Evolutionary conservation across 495 filamentous ascomycete species (phyloP).

Genomic region (Massariosphaeria phaeospora): DNA sequence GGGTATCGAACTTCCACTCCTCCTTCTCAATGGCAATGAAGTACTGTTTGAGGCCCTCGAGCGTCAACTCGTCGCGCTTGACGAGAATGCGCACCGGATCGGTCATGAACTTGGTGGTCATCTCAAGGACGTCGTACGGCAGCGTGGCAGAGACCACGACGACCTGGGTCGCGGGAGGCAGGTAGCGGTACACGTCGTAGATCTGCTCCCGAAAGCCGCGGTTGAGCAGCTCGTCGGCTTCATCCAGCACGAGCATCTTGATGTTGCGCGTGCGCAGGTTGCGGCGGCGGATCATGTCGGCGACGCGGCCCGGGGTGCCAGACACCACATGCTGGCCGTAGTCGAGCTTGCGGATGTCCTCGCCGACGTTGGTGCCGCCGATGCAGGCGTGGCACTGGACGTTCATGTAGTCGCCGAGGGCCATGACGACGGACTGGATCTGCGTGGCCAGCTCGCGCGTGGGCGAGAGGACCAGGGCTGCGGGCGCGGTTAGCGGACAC

Average conservation of each 20-base stretch:
- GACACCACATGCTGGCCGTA: slow-evolving; percentile 96
- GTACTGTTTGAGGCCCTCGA: slow-evolving; percentile 98
- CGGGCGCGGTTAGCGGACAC: too few species aligned
- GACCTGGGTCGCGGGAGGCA: slow-evolving; percentile 93
- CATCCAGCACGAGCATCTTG: slow-evolving; percentile 98
- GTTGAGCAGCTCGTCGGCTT: slow-evolving; percentile 86
- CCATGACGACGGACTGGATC: slow-evolving; percentile 96
- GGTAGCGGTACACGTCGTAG: slow-evolving; percentile 96
- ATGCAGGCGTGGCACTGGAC: slow-evolving; percentile 99
- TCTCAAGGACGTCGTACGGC: slow-evolving; percentile 95
- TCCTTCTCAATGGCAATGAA: slow-evolving; percentile 99
- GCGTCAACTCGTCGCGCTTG: slow-evolving; percentile 97
- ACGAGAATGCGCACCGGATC: slow-evolving; percentile 98
- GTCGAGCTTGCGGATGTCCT: slow-evolving; percentile 94
- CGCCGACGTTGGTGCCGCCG: slow-evolving; percentile 93
- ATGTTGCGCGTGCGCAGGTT: slow-evolving; percentile 89
- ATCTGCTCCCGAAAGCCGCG: slow-evolving; percentile 98
- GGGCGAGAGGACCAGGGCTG: slow-evolving; percentile 78
- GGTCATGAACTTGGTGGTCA: slow-evolving; percentile 99
- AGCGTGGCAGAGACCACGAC: slow-evolving; percentile 96
- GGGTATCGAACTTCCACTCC: slow-evolving; percentile 99
- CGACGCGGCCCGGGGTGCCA: slow-evolving; percentile 90
- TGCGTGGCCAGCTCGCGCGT: slow-evolving; percentile 97
- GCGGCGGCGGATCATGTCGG: slow-evolving; percentile 97
- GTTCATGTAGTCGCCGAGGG: slow-evolving; percentile 98